Evolutionary conservation across 139 green algal genomes (phyloP), one percentile per base, ranked within the genome.

Genomic region (Picochlorum sp.): DNA sequence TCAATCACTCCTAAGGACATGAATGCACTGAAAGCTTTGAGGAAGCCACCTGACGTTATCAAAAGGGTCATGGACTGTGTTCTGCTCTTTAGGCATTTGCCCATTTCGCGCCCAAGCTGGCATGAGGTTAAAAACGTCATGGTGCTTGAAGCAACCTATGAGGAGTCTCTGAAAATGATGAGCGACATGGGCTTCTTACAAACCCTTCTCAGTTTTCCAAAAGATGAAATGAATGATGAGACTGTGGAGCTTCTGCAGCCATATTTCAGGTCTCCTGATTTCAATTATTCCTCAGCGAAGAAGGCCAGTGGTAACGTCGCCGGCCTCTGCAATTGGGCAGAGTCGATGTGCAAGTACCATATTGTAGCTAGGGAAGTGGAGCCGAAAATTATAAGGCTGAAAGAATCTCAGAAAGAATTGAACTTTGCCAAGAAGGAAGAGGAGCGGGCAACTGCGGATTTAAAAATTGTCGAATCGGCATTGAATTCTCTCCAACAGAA

Each of bases 21-120:
- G 69, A 70, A 67, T 10, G 69, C 70, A 60, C 77, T 97, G 6
- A 96, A 96, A 79, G 86, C 90, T 23, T 81, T 97, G 6, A 96
- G 94, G 75, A 95, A 92, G 68, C 91, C 91, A 50, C 91, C 91
- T 13, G 87, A 97, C 69, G 81, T 97, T 38, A 82, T 97, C 41
- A 97, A 95, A 82, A 83, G 91, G 52, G 96, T 97, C 73, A 96
- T 97, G 70, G 91, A 97, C 73, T 85, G 76, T 63, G 89, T 96
- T 72, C 77, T 97, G 38, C 67, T 97, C 34, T 76, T 97, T 56
- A 63, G 75, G 70, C 71, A 45, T 63, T 18, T 60, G 16, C 47
- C n/a, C 15, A n/a, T 51, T 16, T 38, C 20, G 4, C 16, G 16
- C 16, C 8, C 18, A 49, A 8, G 23, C 57, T 49, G 85, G 77